Conservation (phyloP, 352 stramenopile species). For the Phytopythium boreale region DNA sequence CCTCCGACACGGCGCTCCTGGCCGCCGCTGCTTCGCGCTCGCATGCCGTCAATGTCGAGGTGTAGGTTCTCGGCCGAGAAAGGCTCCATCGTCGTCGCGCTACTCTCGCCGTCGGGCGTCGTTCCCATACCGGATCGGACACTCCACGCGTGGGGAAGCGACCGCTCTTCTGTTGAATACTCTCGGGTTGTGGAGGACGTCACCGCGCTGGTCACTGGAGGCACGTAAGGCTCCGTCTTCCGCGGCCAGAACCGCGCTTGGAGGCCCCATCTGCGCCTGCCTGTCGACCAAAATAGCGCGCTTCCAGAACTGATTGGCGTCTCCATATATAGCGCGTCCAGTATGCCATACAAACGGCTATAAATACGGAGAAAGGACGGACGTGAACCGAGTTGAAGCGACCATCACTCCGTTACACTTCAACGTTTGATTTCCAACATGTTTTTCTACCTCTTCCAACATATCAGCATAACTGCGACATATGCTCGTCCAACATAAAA, state of each 20-base stretch:
- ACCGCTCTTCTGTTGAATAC: neutral
- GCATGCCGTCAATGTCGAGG: conserved; percentile 26
- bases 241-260: no score
- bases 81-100: neutral
- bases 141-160: neutral
- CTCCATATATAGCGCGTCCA: neutral
- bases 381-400: neutral
- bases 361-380: neutral
- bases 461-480: no score
- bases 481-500: neutral
- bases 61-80: conserved; percentile 12
- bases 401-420: neutral
- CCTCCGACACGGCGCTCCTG: conserved; percentile 4
- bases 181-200: neutral
- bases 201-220: neutral
- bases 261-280: neutral
- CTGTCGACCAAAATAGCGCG: neutral
- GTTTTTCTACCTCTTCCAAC: no score
- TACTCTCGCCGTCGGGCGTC: neutral
- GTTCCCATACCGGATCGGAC: neutral
- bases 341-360: neutral
- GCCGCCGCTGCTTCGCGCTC: neutral
- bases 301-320: neutral
- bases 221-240: no score
- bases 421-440: no score